A percentile compares a stretch with the other conserved stretches of the same genome.
These are phyloP conservation scores for Eragrostis nindensis DNA, from an alignment of 176 grass and related monocot species.

Conservation along the genomic window DNA sequence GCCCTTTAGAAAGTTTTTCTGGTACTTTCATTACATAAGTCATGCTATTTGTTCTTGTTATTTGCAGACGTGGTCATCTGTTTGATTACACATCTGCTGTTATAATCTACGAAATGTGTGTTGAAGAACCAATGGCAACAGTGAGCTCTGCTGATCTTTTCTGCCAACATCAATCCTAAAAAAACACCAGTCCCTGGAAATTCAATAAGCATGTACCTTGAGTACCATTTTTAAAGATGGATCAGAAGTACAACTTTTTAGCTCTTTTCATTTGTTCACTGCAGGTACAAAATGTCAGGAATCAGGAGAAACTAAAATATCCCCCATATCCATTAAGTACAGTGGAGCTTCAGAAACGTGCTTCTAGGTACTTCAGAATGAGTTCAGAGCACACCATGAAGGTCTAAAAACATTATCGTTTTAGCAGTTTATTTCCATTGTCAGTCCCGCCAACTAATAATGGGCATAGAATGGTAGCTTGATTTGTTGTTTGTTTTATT, in stretches of 20 bases:
- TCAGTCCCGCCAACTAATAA: no score
- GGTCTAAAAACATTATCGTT: slow-evolving; percentile 47
- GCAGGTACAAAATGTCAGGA: slow-evolving; percentile 83
- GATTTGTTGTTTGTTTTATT: slow-evolving; percentile 22
- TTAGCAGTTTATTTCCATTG: no score
- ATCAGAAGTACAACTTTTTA: slow-evolving; percentile 23
- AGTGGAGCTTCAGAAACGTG: slow-evolving; percentile 94
- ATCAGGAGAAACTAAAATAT: slow-evolving; percentile 94
- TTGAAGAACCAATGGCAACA: slow-evolving; percentile 91
- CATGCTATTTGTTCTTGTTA: slow-evolving; percentile 43
- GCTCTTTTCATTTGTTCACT: slow-evolving; percentile 28
- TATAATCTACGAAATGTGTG: slow-evolving; percentile 92
- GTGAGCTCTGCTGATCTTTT: slow-evolving; percentile 55
- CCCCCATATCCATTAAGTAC: slow-evolving; percentile 97
- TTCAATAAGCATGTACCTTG: not conserved
- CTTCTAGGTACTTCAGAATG: slow-evolving; percentile 98
- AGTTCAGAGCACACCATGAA: slow-evolving; percentile 97
- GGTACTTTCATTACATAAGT: slow-evolving; percentile 17
- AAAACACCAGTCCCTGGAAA: not conserved
- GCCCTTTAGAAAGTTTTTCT: slow-evolving; percentile 6
- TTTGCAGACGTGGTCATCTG: slow-evolving; percentile 78
- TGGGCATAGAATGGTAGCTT: slow-evolving; percentile 6
- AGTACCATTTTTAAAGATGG: not conserved
- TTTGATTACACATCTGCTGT: slow-evolving; percentile 84
- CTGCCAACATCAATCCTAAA: slow-evolving; percentile 4